phyloP scores from a whole-genome alignment of 2,329 filamentous ascomycete species.

The Aspergillus sp. region DNA sequence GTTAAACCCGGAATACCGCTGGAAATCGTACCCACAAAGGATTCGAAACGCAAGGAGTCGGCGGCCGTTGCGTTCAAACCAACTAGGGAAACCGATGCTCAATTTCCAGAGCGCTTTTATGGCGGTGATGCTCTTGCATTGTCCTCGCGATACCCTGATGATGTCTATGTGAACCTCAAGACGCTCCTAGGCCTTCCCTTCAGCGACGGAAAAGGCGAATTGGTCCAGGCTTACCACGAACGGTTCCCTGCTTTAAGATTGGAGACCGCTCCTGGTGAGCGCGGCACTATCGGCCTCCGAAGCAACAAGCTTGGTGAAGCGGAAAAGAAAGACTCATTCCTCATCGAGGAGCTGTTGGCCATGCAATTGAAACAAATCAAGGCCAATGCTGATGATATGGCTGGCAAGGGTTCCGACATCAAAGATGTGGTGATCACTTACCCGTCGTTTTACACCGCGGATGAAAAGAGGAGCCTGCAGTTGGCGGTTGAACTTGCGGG shows the following conservation, averaged over 20 bases:
- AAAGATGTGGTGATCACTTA: conserved; percentile 85
- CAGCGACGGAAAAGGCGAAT: conserved; percentile 40
- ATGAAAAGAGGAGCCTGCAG: conserved; percentile 84
- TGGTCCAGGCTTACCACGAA: conserved; percentile 68
- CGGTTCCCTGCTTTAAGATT: conserved; percentile 78
- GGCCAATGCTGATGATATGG: conserved; percentile 80
- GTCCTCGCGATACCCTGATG: conserved; percentile 81
- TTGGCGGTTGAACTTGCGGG: conserved; percentile 85
- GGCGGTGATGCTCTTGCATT: conserved; percentile 89
- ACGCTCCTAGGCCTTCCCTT: conserved; percentile 73
- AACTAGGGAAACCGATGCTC: conserved; percentile 61
- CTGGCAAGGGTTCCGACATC: conserved; percentile 71
- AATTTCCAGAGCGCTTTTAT: conserved; percentile 85
- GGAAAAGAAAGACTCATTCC: conserved; percentile 62
- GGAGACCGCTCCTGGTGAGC: conserved; percentile 50
- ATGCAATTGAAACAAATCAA: conserved; percentile 95
- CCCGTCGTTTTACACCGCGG: conserved; percentile 83
- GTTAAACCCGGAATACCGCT: conserved; percentile 97
- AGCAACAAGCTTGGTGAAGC: conserved; percentile 67
- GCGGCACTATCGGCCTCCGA: conserved; percentile 77
- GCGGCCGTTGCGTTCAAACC: conserved; percentile 94
- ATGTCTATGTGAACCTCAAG: conserved; percentile 95
- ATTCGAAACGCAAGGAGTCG: conserved; percentile 92
- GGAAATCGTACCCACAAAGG: conserved; percentile 96
- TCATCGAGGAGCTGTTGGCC: conserved; percentile 88